Conservation (phyloP, 2,329 filamentous ascomycete genomes). For the Harringtonia aguacate region DNA sequence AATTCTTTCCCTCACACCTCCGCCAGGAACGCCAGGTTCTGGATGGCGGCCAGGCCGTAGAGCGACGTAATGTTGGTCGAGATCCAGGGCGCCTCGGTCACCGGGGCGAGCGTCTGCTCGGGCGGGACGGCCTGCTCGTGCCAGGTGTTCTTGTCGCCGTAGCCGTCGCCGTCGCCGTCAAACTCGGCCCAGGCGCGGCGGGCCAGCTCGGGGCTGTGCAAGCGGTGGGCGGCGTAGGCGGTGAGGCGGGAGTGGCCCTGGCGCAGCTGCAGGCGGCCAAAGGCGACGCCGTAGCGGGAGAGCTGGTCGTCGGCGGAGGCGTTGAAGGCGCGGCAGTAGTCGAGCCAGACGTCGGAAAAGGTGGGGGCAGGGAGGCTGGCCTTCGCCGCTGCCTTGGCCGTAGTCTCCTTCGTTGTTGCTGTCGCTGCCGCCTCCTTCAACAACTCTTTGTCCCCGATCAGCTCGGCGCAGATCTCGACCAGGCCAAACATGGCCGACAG, state of each 20-base stretch:
- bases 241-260: conserved; percentile 50
- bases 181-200: conserved; percentile 41
- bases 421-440: too few species aligned
- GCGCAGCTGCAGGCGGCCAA: conserved; percentile 30
- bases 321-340: conserved; percentile 49
- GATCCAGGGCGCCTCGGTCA: conserved; percentile 47
- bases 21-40: conserved; percentile 35
- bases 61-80: conserved; percentile 45
- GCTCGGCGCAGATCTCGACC: conserved; percentile 44
- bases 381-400: background rate
- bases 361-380: too few species aligned
- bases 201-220: background rate
- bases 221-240: conserved; percentile 34
- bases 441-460: conserved; percentile 32
- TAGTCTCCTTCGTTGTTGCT: too few species aligned
- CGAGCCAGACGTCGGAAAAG: conserved; percentile 46
- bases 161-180: conserved; percentile 32
- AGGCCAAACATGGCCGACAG: conserved; percentile 48
- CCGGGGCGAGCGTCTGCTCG: conserved; percentile 29
- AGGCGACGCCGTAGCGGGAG: conserved; percentile 36
- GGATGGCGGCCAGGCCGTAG: conserved; percentile 47
- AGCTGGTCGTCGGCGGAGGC: conserved; percentile 37
- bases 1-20: too few species aligned
- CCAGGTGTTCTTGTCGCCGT: conserved; percentile 24
- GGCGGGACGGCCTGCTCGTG: too few species aligned